Conservation (phyloP, 306 rosid genomes). For the Cucurbita pepo region DNA sequence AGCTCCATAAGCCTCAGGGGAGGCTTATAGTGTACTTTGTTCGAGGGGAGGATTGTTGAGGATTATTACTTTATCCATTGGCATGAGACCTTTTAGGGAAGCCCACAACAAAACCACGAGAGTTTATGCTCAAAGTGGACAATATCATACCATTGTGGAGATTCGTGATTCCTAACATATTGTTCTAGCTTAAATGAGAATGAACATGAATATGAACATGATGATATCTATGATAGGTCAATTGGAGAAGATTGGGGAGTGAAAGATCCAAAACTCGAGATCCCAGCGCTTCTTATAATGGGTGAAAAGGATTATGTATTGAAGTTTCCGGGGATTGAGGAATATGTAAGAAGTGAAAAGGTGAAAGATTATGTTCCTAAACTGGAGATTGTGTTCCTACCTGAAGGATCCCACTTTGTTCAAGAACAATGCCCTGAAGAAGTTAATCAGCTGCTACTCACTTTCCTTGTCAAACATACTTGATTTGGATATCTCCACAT, state of each 20-base stretch:
- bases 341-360: constrained; percentile 33
- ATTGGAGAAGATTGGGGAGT: constrained; percentile 17
- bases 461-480: constrained; percentile 42
- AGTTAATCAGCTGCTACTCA: constrained; percentile 50
- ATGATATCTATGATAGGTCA: constrained; percentile 23
- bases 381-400: constrained; percentile 37
- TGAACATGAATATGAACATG: too few relatives aligned
- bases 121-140: too few relatives aligned
- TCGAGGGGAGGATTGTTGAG: too few relatives aligned
- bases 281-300: constrained; percentile 45
- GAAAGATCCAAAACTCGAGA: constrained; percentile 27
- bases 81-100: too few relatives aligned
- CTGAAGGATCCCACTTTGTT: constrained; percentile 77
- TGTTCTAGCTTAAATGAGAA: too few relatives aligned
- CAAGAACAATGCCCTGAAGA: constrained; percentile 63
- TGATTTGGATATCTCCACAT: constrained; percentile 3
- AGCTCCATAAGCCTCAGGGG: too few relatives aligned
- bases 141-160: too few relatives aligned
- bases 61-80: too few relatives aligned
- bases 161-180: too few relatives aligned
- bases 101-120: too few relatives aligned
- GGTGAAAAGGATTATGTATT: constrained; percentile 47
- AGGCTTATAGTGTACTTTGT: too few relatives aligned
- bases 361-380: constrained; percentile 41
- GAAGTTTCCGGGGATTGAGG: constrained; percentile 60